Evolutionary conservation across 495 filamentous ascomycete species (phyloP).

Genomic region (Durotheca rogersii): DNA sequence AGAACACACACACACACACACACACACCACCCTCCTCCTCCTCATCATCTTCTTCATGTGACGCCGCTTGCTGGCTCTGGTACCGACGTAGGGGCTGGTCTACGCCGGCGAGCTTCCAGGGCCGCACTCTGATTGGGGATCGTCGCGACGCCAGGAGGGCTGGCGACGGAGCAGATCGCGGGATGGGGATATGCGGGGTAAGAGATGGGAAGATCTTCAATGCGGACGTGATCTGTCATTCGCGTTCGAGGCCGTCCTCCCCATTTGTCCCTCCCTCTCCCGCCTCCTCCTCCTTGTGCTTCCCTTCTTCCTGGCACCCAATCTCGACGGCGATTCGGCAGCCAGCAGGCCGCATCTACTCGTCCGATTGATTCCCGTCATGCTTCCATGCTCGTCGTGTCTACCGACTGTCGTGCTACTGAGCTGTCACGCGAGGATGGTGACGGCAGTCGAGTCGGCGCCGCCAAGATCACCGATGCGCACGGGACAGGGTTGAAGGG

Average conservation of each 20-base stretch:
- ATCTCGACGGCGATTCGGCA: neutral
- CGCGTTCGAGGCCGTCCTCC: no score
- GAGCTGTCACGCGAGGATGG: conserved; percentile 18
- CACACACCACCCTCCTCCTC: neutral
- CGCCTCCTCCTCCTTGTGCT: neutral
- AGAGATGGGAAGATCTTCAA: conserved; percentile 20
- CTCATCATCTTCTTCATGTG: conserved; percentile 10
- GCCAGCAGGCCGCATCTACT: neutral
- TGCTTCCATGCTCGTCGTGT: conserved; percentile 12
- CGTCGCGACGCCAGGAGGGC: conserved; percentile 15
- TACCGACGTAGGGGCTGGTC: conserved; percentile 20
- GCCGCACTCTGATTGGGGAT: conserved; percentile 21
- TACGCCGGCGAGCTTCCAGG: conserved; percentile 9
- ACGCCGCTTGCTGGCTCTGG: conserved; percentile 14
- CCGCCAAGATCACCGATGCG: conserved; percentile 18
- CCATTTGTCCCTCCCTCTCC: neutral
- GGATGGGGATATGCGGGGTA: conserved; percentile 32
- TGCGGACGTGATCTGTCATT: conserved; percentile 21
- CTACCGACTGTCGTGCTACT: conserved; percentile 27
- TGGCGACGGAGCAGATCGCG: conserved; percentile 8
- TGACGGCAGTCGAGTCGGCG: conserved; percentile 20
- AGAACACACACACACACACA: conserved; percentile 1
- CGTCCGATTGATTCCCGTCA: neutral
- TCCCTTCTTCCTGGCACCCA: neutral
- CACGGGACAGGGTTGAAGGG: conserved; percentile 4